Conservation (phyloP, 306 rosid genomes). For the Vicia villosa region DNA sequence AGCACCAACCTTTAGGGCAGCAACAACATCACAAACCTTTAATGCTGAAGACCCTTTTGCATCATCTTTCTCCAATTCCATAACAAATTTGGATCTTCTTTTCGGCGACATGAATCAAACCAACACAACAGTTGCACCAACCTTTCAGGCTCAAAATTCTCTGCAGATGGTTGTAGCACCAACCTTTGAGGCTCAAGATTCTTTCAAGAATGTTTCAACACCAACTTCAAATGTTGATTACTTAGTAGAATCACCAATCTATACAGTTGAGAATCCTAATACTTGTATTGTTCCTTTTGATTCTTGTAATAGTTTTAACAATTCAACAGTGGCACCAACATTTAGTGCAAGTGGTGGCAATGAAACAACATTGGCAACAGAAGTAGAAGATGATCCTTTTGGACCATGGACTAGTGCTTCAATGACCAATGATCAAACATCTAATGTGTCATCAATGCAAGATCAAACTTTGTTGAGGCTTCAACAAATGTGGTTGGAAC, state of each 20-base stretch:
- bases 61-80: slow-evolving; percentile 15
- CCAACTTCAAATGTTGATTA: slow-evolving; percentile 17
- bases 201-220: slow-evolving; percentile 19
- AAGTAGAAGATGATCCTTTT: slow-evolving; percentile 66
- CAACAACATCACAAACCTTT: slow-evolving; percentile 7
- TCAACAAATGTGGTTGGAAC: slow-evolving; percentile 72
- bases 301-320: background rate
- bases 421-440: background rate
- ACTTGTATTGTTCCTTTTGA: background rate
- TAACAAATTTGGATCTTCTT: slow-evolving; percentile 3
- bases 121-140: slow-evolving; percentile 3
- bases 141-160: slow-evolving; percentile 2
- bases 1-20: slow-evolving; percentile 32
- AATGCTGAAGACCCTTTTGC: slow-evolving; percentile 17
- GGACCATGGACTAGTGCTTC: slow-evolving; percentile 39
- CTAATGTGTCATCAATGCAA: slow-evolving; percentile 38
- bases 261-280: background rate
- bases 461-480: slow-evolving; percentile 45
- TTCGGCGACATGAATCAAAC: slow-evolving; percentile 18
- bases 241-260: slow-evolving; percentile 7
- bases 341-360: slow-evolving; percentile 23
- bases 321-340: slow-evolving; percentile 38
- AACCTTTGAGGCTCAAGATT: background rate
- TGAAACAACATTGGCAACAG: slow-evolving; percentile 5
- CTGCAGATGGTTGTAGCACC: slow-evolving; percentile 6